phyloP scores from a whole-genome alignment of 495 filamentous ascomycete genomes.

The Lophiotrema nucula region DNA sequence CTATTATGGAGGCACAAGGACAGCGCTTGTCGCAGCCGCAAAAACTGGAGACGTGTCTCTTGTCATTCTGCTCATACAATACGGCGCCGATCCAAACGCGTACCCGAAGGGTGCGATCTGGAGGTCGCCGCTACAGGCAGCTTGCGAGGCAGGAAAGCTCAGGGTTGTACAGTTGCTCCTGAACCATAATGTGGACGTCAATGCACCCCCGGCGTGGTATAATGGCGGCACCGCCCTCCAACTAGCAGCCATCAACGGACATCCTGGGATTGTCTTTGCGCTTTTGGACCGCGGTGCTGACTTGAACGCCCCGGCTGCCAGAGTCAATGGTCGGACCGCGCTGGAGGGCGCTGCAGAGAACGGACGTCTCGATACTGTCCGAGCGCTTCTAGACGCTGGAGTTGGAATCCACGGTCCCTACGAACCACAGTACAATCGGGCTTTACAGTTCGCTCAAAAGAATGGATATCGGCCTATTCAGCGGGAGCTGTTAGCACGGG shows the following conservation, averaged over 20 bases:
- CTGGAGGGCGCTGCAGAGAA: conserved; percentile 47
- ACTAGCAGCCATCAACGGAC: conserved; percentile 31
- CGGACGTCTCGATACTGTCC: conserved; percentile 49
- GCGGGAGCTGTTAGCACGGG: too few species aligned
- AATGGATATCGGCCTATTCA: too few species aligned
- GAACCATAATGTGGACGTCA: conserved; percentile 38
- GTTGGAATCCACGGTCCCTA: too few species aligned
- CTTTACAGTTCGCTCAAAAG: too few species aligned
- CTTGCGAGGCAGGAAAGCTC: conserved; percentile 31
- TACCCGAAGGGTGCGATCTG: too few species aligned
- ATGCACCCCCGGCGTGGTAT: conserved; percentile 30
- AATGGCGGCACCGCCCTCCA: conserved; percentile 35
- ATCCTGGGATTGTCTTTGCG: conserved; percentile 25
- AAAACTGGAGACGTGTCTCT: too few species aligned
- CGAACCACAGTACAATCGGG: too few species aligned
- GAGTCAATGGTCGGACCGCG: conserved; percentile 42
- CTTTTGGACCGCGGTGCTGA: conserved; percentile 36
- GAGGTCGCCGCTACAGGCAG: conserved; percentile 39
- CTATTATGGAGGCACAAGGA: too few species aligned
- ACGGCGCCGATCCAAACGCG: too few species aligned
- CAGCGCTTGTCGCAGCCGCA: too few species aligned
- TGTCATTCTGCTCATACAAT: too few species aligned
- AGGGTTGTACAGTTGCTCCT: conserved; percentile 38
- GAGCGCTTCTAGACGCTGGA: too few species aligned
- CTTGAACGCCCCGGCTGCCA: conserved; percentile 13